Percentiles rank a stretch among this genome's conserved stretches.
phyloP scores from a whole-genome alignment of 352 stramenopile species.

The Pythium utonaiense region DNA sequence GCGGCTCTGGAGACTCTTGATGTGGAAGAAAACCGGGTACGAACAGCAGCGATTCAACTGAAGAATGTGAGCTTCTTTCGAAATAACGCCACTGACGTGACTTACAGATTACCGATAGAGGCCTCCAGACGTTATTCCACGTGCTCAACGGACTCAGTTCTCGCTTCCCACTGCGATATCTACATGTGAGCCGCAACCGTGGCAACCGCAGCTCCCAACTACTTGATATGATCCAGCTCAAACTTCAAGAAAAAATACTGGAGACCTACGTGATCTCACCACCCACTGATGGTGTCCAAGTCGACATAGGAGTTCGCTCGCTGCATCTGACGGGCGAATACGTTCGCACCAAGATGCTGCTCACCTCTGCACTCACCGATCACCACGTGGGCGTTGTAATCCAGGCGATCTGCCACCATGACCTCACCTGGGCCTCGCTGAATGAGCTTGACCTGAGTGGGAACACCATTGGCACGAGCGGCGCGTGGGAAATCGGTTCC shows the following conservation, averaged over 20 bases:
- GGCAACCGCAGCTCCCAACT: neutral
- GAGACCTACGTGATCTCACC: constrained; percentile 26
- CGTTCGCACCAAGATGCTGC: constrained; percentile 23
- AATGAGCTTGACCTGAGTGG: constrained; percentile 51
- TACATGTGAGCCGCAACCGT: constrained; percentile 35
- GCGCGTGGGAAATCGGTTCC: constrained; percentile 35
- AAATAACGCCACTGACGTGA: neutral
- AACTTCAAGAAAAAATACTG: constrained; percentile 44
- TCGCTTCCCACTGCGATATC: constrained; percentile 35
- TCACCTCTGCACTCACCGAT: constrained; percentile 34
- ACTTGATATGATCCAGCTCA: constrained; percentile 24
- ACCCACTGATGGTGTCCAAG: neutral
- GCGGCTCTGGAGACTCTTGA: constrained; percentile 37
- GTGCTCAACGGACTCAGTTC: constrained; percentile 27
- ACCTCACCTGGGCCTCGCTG: constrained; percentile 22
- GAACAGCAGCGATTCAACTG: no score
- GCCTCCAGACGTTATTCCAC: constrained; percentile 34
- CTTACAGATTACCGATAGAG: constrained; percentile 33
- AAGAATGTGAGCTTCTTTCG: no score
- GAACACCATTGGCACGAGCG: constrained; percentile 42
- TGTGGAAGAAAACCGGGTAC: constrained; percentile 48
- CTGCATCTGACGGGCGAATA: constrained; percentile 24
- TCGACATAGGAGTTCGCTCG: neutral
- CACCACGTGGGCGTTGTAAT: constrained; percentile 28
- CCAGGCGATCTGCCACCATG: constrained; percentile 19